Conservation (phyloP, 2,329 filamentous ascomycete genomes). For the Trichocomaceae sp. region DNA sequence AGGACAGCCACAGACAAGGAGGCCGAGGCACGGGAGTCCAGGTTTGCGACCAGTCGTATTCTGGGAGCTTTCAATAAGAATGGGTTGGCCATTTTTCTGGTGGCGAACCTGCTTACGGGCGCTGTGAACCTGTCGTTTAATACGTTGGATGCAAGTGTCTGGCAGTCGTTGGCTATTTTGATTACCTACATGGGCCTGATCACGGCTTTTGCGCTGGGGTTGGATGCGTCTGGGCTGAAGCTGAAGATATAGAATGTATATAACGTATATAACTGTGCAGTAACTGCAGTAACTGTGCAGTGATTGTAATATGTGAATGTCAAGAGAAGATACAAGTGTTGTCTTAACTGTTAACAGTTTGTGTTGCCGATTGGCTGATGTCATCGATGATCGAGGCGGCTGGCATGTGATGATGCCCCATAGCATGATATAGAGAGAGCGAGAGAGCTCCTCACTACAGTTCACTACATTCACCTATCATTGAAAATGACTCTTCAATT, state of each 20-base stretch:
- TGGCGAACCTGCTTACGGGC: conserved; percentile 85
- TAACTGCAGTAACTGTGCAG: neutral
- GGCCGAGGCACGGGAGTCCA: conserved; percentile 58
- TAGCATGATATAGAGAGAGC: neutral
- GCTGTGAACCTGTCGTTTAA: conserved; percentile 79
- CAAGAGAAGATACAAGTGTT: too few species aligned
- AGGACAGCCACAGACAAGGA: conserved; percentile 48
- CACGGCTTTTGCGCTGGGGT: conserved; percentile 54
- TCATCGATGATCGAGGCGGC: neutral
- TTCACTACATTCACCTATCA: neutral
- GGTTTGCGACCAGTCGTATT: conserved; percentile 70
- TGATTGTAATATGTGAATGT: neutral
- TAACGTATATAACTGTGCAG: neutral
- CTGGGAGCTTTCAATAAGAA: conserved; percentile 82
- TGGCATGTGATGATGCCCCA: conserved; percentile 4
- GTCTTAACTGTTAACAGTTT: neutral
- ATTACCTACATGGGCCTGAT: conserved; percentile 63
- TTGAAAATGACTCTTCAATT: conserved; percentile 19
- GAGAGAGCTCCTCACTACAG: neutral
- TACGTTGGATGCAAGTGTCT: conserved; percentile 64
- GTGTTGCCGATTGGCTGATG: conserved; percentile 2
- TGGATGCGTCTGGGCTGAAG: conserved; percentile 34
- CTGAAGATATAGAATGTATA: conserved; percentile 17
- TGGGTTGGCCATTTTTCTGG: conserved; percentile 73
- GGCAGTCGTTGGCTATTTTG: conserved; percentile 66